Evolutionary conservation across 805 yeast genomes (phyloP).

Genomic region (Metschnikowia reukaufii): DNA sequence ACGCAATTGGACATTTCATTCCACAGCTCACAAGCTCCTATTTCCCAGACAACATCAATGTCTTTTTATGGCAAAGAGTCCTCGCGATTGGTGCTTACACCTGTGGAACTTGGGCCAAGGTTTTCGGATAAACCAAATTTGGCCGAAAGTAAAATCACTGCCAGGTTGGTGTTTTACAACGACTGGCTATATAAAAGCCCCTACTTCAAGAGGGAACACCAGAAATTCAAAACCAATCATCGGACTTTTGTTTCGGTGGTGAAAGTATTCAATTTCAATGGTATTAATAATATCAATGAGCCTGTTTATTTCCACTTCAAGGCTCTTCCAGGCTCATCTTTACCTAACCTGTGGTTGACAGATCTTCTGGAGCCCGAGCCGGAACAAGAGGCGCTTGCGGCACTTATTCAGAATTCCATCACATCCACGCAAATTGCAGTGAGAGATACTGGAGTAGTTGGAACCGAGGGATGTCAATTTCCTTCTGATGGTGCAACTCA

Average conservation of each 20-base stretch:
- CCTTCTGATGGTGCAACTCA: neutral
- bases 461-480: neutral
- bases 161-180: constrained; percentile 31
- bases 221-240: neutral
- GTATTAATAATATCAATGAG: constrained; percentile 12
- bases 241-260: constrained; percentile 17
- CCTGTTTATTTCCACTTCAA: constrained; percentile 27
- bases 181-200: constrained; percentile 35
- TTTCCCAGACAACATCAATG: neutral
- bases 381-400: constrained; percentile 8
- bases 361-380: constrained; percentile 15
- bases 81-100: constrained; percentile 8
- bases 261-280: constrained; percentile 11
- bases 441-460: neutral
- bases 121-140: constrained; percentile 8
- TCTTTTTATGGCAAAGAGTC: neutral
- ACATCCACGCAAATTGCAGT: constrained; percentile 13
- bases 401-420: constrained; percentile 17
- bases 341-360: constrained; percentile 10
- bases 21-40: constrained; percentile 3
- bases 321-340: neutral
- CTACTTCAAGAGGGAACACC: constrained; percentile 8
- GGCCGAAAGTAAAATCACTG: constrained; percentile 20
- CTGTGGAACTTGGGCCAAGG: constrained; percentile 11
- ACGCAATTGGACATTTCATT: constrained; percentile 5